Evolutionary conservation across 2,329 filamentous ascomycete genomes (phyloP), one percentile per base, ranked within the genome.

Genomic region (Apiospora phragmitis): DNA sequence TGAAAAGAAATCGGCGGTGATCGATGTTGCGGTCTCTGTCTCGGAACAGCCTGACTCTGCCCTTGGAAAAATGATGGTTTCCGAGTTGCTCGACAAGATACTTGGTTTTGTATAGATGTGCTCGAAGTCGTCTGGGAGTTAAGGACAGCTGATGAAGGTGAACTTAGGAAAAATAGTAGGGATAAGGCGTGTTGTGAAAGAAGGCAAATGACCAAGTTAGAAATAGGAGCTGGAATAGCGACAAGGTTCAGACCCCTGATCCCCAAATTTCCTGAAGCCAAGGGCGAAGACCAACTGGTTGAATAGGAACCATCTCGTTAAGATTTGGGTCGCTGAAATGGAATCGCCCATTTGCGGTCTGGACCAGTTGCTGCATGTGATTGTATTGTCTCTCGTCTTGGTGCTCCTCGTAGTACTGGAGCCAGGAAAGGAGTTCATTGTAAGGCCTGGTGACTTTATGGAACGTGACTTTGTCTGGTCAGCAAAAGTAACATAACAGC

Each of bases 321-420:
- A 94, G 81, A 72, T 90, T 91, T 1, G 89, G 81, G 16, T 86
- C 81, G 3, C 83, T 81, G 74, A 92, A 92, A 73, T 91, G 88
- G 76, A 93, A 94, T 12, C 90, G 86, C 2, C 91, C 90, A 72
- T 92, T 88, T 24, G 89, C 89, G 0, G 92, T 94, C 42, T 90
- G 91, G 47, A 93, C 84, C 32, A 94, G 85, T 42, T 90, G 85
- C 71, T 90, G 87, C 67, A 92, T 86, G 69, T 88, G 85, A 65
- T 84, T 83, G 74, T 86, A 87, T 68, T 83, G 85, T 9, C 81
- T 79, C 70, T 82, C 83, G 73, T 89, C 83, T 14, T 85, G 83
- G 62, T 81, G 82, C 71, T 87, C 83, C 67, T 83, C 82, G 71
- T 82, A 84, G 66, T 84, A 81, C 41, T 79, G 74, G 32, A 85